A percentile compares a stretch with the other conserved stretches of the same genome.
These are phyloP conservation scores for Euphorbia peplus DNA, from an alignment of 345 rosid genomes.

Conservation along the genomic window DNA sequence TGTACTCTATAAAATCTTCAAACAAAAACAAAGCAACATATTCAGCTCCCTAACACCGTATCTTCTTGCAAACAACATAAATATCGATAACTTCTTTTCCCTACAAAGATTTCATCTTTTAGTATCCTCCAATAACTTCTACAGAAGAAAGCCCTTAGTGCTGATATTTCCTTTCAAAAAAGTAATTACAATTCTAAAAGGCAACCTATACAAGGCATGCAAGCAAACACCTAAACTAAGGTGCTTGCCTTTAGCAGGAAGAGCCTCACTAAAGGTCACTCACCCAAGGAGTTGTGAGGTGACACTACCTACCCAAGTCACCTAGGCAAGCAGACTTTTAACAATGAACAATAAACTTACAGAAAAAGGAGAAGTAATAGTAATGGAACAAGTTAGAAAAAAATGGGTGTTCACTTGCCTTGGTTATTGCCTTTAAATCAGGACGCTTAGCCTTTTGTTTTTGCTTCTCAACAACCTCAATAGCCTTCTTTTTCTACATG, in stretches of 20 bases:
- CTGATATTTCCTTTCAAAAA: no score
- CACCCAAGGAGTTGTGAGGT: not conserved
- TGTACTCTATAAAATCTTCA: no score
- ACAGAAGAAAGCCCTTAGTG: no score
- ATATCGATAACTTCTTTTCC: no score
- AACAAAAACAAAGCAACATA: no score
- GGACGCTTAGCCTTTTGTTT: constrained; percentile 52
- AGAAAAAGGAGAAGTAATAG: not conserved
- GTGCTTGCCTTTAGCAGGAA: not conserved
- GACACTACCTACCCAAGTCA: not conserved
- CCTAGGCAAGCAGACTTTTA: not conserved
- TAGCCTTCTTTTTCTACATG: constrained; percentile 37
- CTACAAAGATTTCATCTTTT: no score
- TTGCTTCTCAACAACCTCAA: constrained; percentile 29
- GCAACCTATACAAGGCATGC: not conserved
- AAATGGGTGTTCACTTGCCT: constrained; percentile 47
- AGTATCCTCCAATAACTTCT: no score
- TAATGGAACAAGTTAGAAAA: not conserved
- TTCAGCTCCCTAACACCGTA: no score
- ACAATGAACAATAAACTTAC: not conserved
- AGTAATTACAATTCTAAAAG: not conserved
- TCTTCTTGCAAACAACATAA: no score
- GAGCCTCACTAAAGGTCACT: not conserved
- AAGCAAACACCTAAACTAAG: not conserved
- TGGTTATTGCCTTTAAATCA: constrained; percentile 72